A percentile compares a stretch with the other conserved stretches of the same genome.
These are phyloP conservation scores for Asterella californica DNA, from an alignment of 225 moss, liverwort and hornwort species.

Conservation along the genomic window DNA sequence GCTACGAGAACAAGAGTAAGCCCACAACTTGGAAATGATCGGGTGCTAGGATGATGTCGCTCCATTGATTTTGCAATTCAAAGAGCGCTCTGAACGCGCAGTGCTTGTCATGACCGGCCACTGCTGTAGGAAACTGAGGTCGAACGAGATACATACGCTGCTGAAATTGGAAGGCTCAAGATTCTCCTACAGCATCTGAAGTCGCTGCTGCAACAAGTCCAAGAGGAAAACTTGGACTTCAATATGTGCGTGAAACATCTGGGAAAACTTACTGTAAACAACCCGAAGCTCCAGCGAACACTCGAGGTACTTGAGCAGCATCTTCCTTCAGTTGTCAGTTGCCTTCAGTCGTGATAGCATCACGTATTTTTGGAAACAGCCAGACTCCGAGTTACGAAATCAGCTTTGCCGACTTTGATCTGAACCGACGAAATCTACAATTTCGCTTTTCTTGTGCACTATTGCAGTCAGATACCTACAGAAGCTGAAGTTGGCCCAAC, in stretches of 20 bases:
- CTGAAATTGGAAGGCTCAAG: slow-evolving; percentile 34
- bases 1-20: slow-evolving; percentile 36
- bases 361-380: neutral
- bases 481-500: neutral
- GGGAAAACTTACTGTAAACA: slow-evolving; percentile 15
- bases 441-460: neutral
- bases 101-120: neutral
- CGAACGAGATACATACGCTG: slow-evolving; percentile 34
- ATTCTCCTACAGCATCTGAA: slow-evolving; percentile 34
- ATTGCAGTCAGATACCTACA: neutral
- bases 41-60: too few species aligned
- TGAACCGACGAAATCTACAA: too few species aligned
- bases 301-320: slow-evolving; percentile 26
- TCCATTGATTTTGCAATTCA: neutral
- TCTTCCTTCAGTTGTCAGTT: neutral
- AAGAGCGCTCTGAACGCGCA: too few species aligned
- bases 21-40: too few species aligned
- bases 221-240: slow-evolving; percentile 26
- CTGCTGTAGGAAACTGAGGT: slow-evolving; percentile 36
- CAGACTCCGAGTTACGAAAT: neutral
- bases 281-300: slow-evolving; percentile 22
- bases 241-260: slow-evolving; percentile 26
- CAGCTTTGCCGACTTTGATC: neutral
- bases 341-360: neutral
- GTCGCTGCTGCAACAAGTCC: slow-evolving; percentile 18